A percentile compares a stretch with the other conserved stretches of the same genome.
These are phyloP conservation scores for Magnolia sinica DNA, from an alignment of 164 flowering plant species.

Conservation along the genomic window DNA sequence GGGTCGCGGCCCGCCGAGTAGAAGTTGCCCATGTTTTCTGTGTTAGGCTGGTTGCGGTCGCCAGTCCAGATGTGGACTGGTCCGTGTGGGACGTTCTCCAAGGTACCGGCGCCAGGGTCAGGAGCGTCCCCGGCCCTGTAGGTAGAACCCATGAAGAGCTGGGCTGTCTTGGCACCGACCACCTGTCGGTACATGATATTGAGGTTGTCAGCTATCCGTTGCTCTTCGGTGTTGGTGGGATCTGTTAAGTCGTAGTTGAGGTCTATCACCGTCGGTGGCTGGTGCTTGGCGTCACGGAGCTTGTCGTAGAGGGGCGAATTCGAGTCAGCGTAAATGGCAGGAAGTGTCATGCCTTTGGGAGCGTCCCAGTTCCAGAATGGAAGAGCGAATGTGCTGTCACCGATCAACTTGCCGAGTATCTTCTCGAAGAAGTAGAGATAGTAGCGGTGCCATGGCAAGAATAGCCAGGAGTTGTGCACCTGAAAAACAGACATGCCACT, in stretches of 20 bases:
- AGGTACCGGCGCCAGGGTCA: slow-evolving; percentile 37
- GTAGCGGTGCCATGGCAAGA: slow-evolving; percentile 26
- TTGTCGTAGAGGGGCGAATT: slow-evolving; percentile 26
- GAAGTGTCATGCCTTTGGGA: slow-evolving; percentile 36
- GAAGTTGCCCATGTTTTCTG: slow-evolving; percentile 28
- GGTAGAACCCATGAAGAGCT: slow-evolving; percentile 41
- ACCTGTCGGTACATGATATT: slow-evolving; percentile 50
- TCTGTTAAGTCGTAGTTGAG: slow-evolving; percentile 41
- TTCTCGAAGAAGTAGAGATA: slow-evolving; percentile 45
- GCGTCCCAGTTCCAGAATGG: slow-evolving; percentile 57
- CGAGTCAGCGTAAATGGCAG: slow-evolving; percentile 23
- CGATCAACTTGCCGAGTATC: slow-evolving; percentile 36
- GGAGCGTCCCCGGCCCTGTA: slow-evolving; percentile 40
- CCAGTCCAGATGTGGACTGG: slow-evolving; percentile 44
- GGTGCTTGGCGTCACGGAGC: slow-evolving; percentile 29
- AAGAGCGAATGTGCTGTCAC: slow-evolving; percentile 28
- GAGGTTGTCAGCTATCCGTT: slow-evolving; percentile 34
- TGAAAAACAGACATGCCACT: neutral
- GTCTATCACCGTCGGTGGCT: slow-evolving; percentile 39
- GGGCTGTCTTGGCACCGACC: slow-evolving; percentile 28
- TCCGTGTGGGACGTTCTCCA: slow-evolving; percentile 44
- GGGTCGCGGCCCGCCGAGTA: slow-evolving; percentile 26
- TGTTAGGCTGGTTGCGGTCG: slow-evolving; percentile 19
- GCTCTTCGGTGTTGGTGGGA: slow-evolving; percentile 1
- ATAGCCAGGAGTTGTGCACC: slow-evolving; percentile 26